phyloP scores from a whole-genome alignment of 768 basidiomycete species.

The Melanogaster broomeanus region DNA sequence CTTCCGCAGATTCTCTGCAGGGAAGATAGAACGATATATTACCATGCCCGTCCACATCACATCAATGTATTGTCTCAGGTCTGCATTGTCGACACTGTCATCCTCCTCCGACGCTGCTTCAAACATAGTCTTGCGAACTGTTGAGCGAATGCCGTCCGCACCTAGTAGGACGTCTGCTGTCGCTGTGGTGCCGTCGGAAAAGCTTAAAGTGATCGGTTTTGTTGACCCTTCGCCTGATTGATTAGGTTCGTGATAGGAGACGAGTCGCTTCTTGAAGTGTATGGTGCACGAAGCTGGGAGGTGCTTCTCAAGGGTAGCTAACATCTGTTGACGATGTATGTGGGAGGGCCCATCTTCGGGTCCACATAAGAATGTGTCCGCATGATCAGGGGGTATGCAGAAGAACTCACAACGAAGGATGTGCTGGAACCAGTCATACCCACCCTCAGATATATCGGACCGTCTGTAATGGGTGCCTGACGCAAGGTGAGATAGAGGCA shows the following conservation, averaged over 20 bases:
- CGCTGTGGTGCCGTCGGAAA: constrained; percentile 16
- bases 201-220: constrained; percentile 8
- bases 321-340: constrained; percentile 26
- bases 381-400: constrained; percentile 27
- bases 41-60: constrained; percentile 44
- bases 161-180: constrained; percentile 46
- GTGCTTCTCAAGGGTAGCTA: constrained; percentile 16
- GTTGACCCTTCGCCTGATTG: constrained; percentile 29
- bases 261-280: constrained; percentile 19
- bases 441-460: constrained; percentile 27
- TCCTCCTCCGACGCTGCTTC: constrained; percentile 12
- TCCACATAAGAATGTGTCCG: constrained; percentile 6
- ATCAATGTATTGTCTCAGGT: constrained; percentile 15
- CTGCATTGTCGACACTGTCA: background rate
- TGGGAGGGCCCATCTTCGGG: constrained; percentile 8
- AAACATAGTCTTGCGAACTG: constrained; percentile 26
- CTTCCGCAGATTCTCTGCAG: constrained; percentile 31
- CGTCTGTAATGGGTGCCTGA: background rate
- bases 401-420: constrained; percentile 17
- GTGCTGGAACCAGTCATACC: constrained; percentile 24
- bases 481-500: background rate
- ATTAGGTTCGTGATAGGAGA: constrained; percentile 9
- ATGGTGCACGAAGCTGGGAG: constrained; percentile 20
- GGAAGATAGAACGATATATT: constrained; percentile 40
- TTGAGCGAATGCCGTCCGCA: constrained; percentile 44